Percentiles rank a stretch among this genome's conserved stretches.
Conservation (phyloP, 75 land plant genomes). For the Larix kaempferi region DNA sequence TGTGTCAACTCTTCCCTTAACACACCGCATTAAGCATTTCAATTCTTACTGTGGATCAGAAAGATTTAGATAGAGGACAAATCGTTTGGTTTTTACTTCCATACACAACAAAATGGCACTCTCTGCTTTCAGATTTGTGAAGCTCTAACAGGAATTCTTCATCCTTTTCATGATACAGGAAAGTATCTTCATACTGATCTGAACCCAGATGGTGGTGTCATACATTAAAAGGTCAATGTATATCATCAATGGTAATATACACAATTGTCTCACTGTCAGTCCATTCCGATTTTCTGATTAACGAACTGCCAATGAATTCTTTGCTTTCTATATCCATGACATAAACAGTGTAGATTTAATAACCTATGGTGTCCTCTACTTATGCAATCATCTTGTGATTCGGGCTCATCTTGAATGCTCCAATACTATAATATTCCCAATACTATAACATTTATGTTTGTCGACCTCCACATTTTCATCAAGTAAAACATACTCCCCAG, state of each 20-base stretch:
- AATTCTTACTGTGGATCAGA: constrained; percentile 55
- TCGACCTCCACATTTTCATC: constrained; percentile 32
- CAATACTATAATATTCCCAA: constrained; percentile 72
- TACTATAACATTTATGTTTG: no score
- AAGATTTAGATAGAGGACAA: constrained; percentile 61
- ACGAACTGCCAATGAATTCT: constrained; percentile 44
- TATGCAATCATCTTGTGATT: constrained; percentile 80
- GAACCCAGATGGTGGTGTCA: constrained; percentile 80
- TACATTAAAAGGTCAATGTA: constrained; percentile 86
- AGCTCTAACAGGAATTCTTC: constrained; percentile 73
- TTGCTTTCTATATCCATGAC: constrained; percentile 66
- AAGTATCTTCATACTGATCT: constrained; percentile 69
- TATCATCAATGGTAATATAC: constrained; percentile 84
- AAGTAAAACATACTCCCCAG: no score
- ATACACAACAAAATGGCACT: constrained; percentile 70
- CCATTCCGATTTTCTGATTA: constrained; percentile 70
- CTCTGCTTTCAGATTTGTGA: constrained; percentile 75
- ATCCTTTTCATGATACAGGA: constrained; percentile 88
- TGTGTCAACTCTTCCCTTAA: constrained; percentile 74
- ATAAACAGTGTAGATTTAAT: constrained; percentile 85
- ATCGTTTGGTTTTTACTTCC: constrained; percentile 77
- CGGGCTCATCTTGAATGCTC: constrained; percentile 79
- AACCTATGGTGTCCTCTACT: constrained; percentile 88
- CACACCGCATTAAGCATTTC: constrained; percentile 56
- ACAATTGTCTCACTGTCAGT: constrained; percentile 69